Evolutionary conservation across 1,284 basidiomycete species (phyloP), one percentile per base, ranked within the genome.

Genomic region (Sanghuangporus weigelae): DNA sequence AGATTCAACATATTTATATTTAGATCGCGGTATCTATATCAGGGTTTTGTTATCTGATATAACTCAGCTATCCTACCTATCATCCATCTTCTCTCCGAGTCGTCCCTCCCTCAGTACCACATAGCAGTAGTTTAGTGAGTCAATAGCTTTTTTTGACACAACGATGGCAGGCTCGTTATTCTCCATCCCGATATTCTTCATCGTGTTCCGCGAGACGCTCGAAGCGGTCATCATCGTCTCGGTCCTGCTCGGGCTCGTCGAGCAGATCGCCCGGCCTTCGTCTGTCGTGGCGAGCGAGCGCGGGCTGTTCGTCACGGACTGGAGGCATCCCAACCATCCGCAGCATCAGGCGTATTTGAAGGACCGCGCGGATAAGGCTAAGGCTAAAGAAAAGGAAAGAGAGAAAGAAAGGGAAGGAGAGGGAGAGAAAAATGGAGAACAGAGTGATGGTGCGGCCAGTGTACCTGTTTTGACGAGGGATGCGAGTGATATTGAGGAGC

Each of bases 211-310:
- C 67, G 93, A 96, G 81, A 89, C 91, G 1, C 82, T 96, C 67
- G 93, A 96, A 78, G 91, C 92, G 7, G 87, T 86, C 59, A 90
- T 96, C 77, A 93, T 96, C 80, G 78, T 95, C 76, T 92, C 92
- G 8, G 91, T 95, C 66, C 84, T 96, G 59, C 85, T 95, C 48
- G 86, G 90, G 67, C 86, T 96, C 68, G 87, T 92, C 56, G 85
- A 94, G 70, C 92, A 94, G 70, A 86, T 95, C 68, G 80, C 87
- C 2, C 71, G 81, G 67, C 77, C 80, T 70, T 69, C 75, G 1
- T 31, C 44, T 11, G 12, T 46, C 11, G 16, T 7, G 1, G 63
- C 63, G 44, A 21, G 36, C 12, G 38, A 42, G 44, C 49, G 35
- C 31, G 57, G 59, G 11, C 21, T 67, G 7, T 57, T 62, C 56